These are phyloP conservation scores for Camellia sinensis DNA, from an alignment of 148 eudicot species.

Conservation along the genomic window DNA sequence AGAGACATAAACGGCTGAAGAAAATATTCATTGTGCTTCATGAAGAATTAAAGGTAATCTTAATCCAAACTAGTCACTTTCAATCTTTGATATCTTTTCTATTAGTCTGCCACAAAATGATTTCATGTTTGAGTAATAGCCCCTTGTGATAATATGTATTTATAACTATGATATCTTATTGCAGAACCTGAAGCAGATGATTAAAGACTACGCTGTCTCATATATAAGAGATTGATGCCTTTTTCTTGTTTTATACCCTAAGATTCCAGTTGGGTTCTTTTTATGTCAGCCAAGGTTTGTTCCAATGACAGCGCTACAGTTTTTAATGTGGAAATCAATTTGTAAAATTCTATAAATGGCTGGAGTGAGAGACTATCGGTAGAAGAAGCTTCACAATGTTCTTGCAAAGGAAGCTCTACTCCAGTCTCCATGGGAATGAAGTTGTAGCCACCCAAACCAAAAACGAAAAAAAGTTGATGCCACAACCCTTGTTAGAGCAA, in stretches of 20 bases:
- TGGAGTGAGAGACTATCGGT: background rate
- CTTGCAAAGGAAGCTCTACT: background rate
- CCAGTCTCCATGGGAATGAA: background rate
- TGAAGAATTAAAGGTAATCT: conserved; percentile 75
- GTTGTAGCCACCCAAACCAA: background rate
- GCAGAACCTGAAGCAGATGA: conserved; percentile 86
- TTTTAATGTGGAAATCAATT: background rate
- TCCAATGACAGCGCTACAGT: background rate
- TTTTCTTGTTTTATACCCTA: background rate
- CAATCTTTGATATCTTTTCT: background rate
- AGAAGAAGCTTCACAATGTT: conserved; percentile 13
- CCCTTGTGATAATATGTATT: background rate
- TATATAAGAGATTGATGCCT: conserved; percentile 38
- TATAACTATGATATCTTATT: conserved; percentile 3
- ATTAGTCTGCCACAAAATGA: background rate
- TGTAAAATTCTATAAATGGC: background rate
- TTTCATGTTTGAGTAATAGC: background rate
- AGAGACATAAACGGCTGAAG: conserved; percentile 83
- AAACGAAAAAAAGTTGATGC: background rate
- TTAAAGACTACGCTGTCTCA: conserved; percentile 56
- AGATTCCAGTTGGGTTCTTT: background rate
- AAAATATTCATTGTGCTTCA: conserved; percentile 89
- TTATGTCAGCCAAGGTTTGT: background rate
- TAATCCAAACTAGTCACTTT: conserved; percentile 10
- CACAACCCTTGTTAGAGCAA: background rate